Conservation (phyloP, 768 basidiomycete species). For the Leccinum aurantiacum region DNA sequence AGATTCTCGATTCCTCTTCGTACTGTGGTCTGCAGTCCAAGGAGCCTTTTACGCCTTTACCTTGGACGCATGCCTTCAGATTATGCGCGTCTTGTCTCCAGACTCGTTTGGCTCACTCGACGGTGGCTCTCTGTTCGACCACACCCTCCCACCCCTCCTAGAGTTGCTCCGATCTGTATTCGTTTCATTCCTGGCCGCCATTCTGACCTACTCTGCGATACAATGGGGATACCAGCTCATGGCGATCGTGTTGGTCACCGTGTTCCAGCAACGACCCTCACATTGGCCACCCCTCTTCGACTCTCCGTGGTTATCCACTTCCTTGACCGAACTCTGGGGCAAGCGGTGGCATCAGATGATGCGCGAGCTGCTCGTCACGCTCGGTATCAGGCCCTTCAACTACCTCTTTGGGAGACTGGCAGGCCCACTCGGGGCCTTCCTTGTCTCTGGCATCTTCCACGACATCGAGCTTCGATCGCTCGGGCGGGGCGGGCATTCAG, state of each 20-base stretch:
- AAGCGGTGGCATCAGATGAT: conserved; percentile 68
- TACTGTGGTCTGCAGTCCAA: background rate
- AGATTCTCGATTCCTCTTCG: conserved; percentile 17
- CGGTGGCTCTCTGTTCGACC: conserved; percentile 38
- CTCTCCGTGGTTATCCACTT: conserved; percentile 55
- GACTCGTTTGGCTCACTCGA: conserved; percentile 34
- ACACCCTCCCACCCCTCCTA: conserved; percentile 33
- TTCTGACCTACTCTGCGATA: conserved; percentile 46
- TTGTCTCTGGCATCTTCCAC: conserved; percentile 59
- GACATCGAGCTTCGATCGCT: conserved; percentile 54
- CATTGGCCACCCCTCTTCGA: conserved; percentile 67
- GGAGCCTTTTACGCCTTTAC: conserved; percentile 9
- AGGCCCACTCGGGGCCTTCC: conserved; percentile 55
- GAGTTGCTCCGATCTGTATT: conserved; percentile 40
- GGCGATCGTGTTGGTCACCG: conserved; percentile 43
- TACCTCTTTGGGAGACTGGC: conserved; percentile 49
- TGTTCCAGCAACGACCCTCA: conserved; percentile 47
- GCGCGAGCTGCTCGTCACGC: conserved; percentile 50
- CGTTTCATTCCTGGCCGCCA: conserved; percentile 43
- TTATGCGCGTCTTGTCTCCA: conserved; percentile 35
- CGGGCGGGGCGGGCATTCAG: conserved; percentile 47
- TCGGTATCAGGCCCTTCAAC: conserved; percentile 47
- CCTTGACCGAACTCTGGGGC: conserved; percentile 62
- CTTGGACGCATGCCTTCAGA: conserved; percentile 19
- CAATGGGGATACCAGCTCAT: conserved; percentile 41